Base-by-base conservation (phyloP, 2,329 filamentous ascomycete species). In the Amylocarpus encephaloides region DNA sequence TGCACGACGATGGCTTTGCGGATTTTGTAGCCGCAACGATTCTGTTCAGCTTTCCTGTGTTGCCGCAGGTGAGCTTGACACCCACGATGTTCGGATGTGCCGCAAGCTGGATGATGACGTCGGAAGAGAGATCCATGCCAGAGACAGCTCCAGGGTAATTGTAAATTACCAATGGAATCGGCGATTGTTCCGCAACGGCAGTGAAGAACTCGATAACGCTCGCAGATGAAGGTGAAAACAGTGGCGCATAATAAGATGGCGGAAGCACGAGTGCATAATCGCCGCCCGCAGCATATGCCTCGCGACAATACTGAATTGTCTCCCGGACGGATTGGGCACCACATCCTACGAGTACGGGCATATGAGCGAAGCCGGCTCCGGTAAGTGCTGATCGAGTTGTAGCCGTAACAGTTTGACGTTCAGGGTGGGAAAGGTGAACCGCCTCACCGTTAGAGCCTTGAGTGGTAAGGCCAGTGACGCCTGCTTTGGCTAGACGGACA, bases 11-110 rank as follows among this genome's bases (percentile, higher is more conserved):
- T 30, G 52, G 76, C 73, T 61, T 75, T 73, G 52, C 79, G 73
- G 46, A 72, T 76, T 43, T 84, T 71, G 63, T 79, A 71, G 49
- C 79, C 68, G 74, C 73, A 6, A 75, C 77, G 44, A 79, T 68
- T 58, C 78, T 67, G 60, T 76, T 74, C 53, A 82, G 69, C 64
- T 82, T 82, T 44, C 79, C 79, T 18, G 77, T 79, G 73, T 89
- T 94, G 59, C 88, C 89, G 67, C 89, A 94, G 36, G 89, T 95
- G 74, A 95, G 93, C 70, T 95, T 95, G 51, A 88, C 90, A 55
- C 89, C 89, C 57, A 89, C 74, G 62, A 95, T 88, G 72, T 95
- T 94, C 59, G 83, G 81, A 70, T 94, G 88, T 65, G 81, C 72
- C 38, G 85, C 85, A 43, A 95, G 80, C 67, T 78, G 78, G 71